Base-by-base conservation (phyloP, 1,139 yeast genomes). In the Candida pseudoviswanathii region DNA sequence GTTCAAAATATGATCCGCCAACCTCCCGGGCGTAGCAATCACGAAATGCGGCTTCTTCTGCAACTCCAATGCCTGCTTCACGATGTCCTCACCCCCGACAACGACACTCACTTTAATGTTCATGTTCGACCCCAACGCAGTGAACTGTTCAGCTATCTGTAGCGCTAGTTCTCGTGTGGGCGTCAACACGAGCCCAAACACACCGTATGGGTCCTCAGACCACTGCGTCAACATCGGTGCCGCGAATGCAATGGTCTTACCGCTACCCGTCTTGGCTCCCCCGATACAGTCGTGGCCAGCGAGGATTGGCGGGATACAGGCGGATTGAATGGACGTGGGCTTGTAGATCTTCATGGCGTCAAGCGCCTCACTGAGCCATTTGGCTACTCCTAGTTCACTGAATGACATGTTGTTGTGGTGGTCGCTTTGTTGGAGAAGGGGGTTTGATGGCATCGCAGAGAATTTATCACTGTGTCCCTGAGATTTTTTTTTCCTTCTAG, bases 191-290 rank as follows among this genome's bases (percentile, higher is more conserved):
- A 94, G 70, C 4, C 98, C 99, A 68, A 78, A 95, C 44, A 94
- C 86, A 2, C 98, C 99, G 66, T 80, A 81, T 0, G 99, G 99
- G 62, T 95, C 99, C 58, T 85, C 87, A 0, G 97, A 88, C 97
- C 99, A 94, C 61, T 85, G 80, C 1, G 96, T 84, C 49, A 94
- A 73, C 91, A 94, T 94, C 1, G 99, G 99, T 25, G 92, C 95
- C 0, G 96, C 98, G 77, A 94, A 94, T 0, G 99, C 97, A 32
- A 95, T 86, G 2, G 99, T 94, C 65, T 94, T 94, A 80, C 99
- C 99, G 31, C 96, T 86, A 70, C 99, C 99, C 0, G 99, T 94
- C 67, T 89, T 89, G 41, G 99, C 99, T 36, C 99, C 99, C 46
- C 99, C 99, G 45, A 94, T 94, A 66, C 97, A 92, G 66, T 92